These are phyloP conservation scores for Aspergillus avenaceus DNA, from an alignment of 495 filamentous ascomycete genomes.

Conservation along the genomic window DNA sequence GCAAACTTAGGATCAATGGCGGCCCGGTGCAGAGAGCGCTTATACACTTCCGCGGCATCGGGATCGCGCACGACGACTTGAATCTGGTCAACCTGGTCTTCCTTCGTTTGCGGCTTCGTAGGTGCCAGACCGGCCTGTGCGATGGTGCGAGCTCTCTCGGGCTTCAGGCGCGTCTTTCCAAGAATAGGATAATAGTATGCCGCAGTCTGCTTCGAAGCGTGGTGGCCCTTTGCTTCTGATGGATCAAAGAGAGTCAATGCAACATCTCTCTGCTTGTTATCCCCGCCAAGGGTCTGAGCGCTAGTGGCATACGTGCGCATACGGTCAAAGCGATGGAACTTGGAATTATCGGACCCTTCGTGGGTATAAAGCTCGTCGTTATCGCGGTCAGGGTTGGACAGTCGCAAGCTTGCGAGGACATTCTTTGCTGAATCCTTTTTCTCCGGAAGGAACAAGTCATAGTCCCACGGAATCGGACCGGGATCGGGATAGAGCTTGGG, in stretches of 20 bases:
- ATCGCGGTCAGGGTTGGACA: slow-evolving; percentile 64
- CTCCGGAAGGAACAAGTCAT: slow-evolving; percentile 74
- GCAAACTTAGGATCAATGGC: slow-evolving; percentile 44
- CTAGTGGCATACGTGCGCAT: slow-evolving; percentile 81
- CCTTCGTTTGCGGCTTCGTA: slow-evolving; percentile 28
- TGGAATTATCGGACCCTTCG: slow-evolving; percentile 37
- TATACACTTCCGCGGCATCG: slow-evolving; percentile 49
- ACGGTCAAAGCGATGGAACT: slow-evolving; percentile 68
- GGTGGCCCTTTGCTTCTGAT: slow-evolving; percentile 31
- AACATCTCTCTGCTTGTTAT: slow-evolving; percentile 52
- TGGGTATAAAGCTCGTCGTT: slow-evolving; percentile 63
- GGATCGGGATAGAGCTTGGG: slow-evolving; percentile 58
- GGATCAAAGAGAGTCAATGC: slow-evolving; percentile 62
- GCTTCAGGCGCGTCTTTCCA: slow-evolving; percentile 60
- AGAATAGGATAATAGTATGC: slow-evolving; percentile 90
- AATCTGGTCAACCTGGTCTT: slow-evolving; percentile 52
- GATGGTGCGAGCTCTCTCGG: slow-evolving; percentile 50
- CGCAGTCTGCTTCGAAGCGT: slow-evolving; percentile 51
- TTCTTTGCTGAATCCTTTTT: slow-evolving; percentile 49
- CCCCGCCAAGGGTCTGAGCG: slow-evolving; percentile 55
- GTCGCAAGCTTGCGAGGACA: slow-evolving; percentile 70
- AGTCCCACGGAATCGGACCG: slow-evolving; percentile 61
- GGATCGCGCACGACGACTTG: slow-evolving; percentile 52
- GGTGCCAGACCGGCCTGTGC: slow-evolving; percentile 43
- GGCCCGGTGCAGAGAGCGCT: slow-evolving; percentile 38